These are phyloP conservation scores for Dispira simplex DNA, from an alignment of 192 early-diverging fungal species.

Conservation along the genomic window DNA sequence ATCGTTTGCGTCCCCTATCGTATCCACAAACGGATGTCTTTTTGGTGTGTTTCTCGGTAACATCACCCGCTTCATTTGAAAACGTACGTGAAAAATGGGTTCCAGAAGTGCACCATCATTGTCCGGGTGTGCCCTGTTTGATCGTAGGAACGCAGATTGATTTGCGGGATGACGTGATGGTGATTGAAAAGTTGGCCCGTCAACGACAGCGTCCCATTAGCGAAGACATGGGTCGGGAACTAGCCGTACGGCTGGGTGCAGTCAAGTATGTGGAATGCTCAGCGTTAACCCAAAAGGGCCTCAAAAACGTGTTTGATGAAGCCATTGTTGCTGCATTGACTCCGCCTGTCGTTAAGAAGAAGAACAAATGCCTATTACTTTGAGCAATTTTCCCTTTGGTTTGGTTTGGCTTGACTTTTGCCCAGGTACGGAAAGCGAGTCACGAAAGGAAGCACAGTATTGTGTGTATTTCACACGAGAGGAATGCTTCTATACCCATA, in stretches of 20 bases:
- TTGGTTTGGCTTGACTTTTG: background rate
- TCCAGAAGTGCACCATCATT: constrained; percentile 91
- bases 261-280: constrained; percentile 92
- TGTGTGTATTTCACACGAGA: no score
- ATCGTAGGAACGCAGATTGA: constrained; percentile 90
- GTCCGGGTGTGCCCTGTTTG: constrained; percentile 87
- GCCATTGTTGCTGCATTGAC: constrained; percentile 93
- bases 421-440: no score
- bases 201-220: constrained; percentile 73
- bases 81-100: constrained; percentile 96
- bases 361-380: constrained; percentile 65
- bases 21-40: constrained; percentile 95
- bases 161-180: constrained; percentile 69
- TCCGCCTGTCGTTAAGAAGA: constrained; percentile 65
- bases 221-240: constrained; percentile 61
- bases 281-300: constrained; percentile 78
- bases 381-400: constrained; percentile 19
- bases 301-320: constrained; percentile 96
- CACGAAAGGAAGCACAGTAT: no score
- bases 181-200: constrained; percentile 61
- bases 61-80: constrained; percentile 82
- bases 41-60: constrained; percentile 87
- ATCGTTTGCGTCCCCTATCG: constrained; percentile 81
- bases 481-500: no score
- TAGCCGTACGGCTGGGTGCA: constrained; percentile 68